Evolutionary conservation across 1,284 basidiomycete species (phyloP).

Genomic region (Tilletia horrida): DNA sequence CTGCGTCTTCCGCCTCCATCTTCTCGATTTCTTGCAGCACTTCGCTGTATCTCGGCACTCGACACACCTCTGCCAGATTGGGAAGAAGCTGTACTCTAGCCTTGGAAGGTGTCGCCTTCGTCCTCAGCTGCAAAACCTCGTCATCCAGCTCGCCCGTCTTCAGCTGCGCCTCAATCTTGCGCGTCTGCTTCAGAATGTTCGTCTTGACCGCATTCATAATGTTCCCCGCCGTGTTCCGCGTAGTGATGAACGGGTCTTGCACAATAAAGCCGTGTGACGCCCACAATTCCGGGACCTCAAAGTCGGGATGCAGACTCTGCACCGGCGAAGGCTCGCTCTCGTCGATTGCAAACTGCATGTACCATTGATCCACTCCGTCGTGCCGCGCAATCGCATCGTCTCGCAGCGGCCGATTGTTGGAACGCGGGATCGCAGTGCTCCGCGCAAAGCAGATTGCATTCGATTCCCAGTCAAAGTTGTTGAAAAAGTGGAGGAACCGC

Average conservation of each 20-base stretch:
- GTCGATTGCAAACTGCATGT: background rate
- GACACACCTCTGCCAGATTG: conserved; percentile 7
- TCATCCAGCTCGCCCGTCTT: too few species aligned
- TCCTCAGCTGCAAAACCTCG: too few species aligned
- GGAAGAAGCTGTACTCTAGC: background rate
- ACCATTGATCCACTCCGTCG: background rate
- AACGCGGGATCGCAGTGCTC: background rate
- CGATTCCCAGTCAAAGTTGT: background rate
- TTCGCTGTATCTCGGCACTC: background rate
- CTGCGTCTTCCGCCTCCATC: background rate
- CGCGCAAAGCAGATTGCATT: background rate
- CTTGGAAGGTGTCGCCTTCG: background rate
- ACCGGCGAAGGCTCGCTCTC: background rate
- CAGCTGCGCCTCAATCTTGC: too few species aligned
- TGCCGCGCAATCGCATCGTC: background rate
- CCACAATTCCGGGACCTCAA: conserved; percentile 44
- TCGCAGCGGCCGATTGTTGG: background rate
- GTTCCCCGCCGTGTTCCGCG: conserved; percentile 53
- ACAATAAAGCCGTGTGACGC: conserved; percentile 44
- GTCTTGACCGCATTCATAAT: conserved; percentile 25
- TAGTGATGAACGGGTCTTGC: conserved; percentile 55
- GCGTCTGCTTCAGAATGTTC: background rate
- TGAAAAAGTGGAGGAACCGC: background rate
- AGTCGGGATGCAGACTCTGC: conserved; percentile 21
- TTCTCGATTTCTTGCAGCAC: background rate